These are phyloP conservation scores for Eragrostis tef DNA, from an alignment of 202 grass and related monocot species.

Conservation along the genomic window DNA sequence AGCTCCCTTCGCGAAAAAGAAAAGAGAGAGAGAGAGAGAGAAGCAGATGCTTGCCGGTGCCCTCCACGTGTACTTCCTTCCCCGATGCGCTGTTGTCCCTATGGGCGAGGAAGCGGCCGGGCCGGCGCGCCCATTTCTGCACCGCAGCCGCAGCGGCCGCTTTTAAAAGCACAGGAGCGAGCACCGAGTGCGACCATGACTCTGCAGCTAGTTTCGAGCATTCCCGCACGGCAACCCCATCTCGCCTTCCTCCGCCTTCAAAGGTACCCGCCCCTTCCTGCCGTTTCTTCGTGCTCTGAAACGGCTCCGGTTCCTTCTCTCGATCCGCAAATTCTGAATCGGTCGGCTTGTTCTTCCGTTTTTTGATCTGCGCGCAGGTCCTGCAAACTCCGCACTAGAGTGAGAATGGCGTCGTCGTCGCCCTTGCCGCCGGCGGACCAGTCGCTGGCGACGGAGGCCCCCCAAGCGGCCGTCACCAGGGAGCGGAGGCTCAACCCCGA, in stretches of 20 bases:
- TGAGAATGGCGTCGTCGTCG: slow-evolving; percentile 38
- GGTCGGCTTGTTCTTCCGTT: neutral
- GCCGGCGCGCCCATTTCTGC: neutral
- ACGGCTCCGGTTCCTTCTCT: neutral
- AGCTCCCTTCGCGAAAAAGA: no score
- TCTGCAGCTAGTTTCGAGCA: slow-evolving; percentile 16
- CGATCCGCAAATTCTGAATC: neutral
- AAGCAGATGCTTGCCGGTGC: no score
- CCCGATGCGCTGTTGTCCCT: neutral
- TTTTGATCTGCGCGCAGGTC: slow-evolving; percentile 32
- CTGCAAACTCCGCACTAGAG: neutral
- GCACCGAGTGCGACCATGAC: neutral
- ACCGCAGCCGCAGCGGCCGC: neutral
- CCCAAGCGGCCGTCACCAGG: slow-evolving; percentile 50
- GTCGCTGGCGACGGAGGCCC: slow-evolving; percentile 55
- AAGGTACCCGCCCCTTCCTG: neutral
- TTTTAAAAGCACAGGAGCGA: neutral
- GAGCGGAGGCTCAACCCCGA: slow-evolving; percentile 62
- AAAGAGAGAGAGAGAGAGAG: no score
- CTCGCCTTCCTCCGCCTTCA: slow-evolving; percentile 11
- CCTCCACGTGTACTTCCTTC: neutral
- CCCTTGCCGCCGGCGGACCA: neutral
- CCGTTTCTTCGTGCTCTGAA: neutral
- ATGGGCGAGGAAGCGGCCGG: neutral
- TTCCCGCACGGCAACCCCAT: neutral